Evolutionary conservation across 495 filamentous ascomycete species (phyloP), one percentile per base, ranked within the genome.

Genomic region (Neurospora sp.): DNA sequence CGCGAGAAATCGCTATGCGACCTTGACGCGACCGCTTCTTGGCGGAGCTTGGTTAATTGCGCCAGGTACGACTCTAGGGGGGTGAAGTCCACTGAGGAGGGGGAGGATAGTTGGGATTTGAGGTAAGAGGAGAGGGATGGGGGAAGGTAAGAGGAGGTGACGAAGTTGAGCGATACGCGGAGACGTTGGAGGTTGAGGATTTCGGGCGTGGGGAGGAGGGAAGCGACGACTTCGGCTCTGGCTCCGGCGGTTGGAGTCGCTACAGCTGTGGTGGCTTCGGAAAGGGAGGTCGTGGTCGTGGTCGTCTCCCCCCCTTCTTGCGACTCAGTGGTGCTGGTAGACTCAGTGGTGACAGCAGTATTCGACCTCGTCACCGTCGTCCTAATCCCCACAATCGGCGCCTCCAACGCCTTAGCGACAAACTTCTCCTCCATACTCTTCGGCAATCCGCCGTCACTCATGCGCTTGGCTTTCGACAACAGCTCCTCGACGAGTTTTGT

Each of bases 391-490:
- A 92, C 82, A 27, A 94, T 80, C 0, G 96, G 96, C 65, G 87
- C 87, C 71, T 93, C 91, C 37, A 98, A 81, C n/a, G 88, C 86
- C 74, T 91, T 90, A 22, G 82, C 84, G 14, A 99, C 87, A 76
- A 97, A 96, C 38, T 88, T 89, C 47, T 97, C 91, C 79, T 98
- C 96, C 86, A 98, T 86, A 75, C 92, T 97, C 47, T 82, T 80
- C 10, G 96, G 94, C 39, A 98, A 80, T 0, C 89, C 89, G 1
- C 82, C 83, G 0, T 65, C 53, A 22, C 85, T 85, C 87, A 97
- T 93, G 0, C 83, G 85, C 70, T 86, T 83, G 20, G 94, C 94
- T 78, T 97, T 98, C 18, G 76, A 74, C 22, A 92, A 71, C 22
- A 98, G 76, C 73, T 92, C 87, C 39, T 77, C 73, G n/a, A 93